These are phyloP conservation scores for Massarina eburnea DNA, from an alignment of 2,329 filamentous ascomycete genomes.

Conservation along the genomic window DNA sequence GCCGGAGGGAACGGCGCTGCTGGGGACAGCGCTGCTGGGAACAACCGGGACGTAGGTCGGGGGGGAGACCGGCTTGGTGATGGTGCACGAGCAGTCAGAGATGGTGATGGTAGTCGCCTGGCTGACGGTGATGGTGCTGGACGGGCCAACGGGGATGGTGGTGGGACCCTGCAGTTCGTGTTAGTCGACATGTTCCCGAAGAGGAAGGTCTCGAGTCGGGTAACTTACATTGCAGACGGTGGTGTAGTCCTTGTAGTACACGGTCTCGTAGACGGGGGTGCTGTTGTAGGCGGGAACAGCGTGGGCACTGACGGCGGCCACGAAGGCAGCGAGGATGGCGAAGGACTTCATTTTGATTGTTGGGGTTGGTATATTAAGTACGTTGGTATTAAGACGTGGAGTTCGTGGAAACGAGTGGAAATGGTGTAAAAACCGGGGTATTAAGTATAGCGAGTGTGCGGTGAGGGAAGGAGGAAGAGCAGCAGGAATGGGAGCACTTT, in stretches of 20 bases:
- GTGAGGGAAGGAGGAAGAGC: conserved; percentile 26
- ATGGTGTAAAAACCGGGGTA: conserved; percentile 41
- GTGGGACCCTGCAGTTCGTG: conserved; percentile 28
- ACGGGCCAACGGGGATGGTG: conserved; percentile 24
- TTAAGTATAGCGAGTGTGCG: conserved; percentile 43
- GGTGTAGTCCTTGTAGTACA: conserved; percentile 25
- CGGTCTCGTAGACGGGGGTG: conserved; percentile 29
- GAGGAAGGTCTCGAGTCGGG: not conserved
- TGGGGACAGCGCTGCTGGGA: conserved; percentile 1
- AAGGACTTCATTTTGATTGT: conserved; percentile 45
- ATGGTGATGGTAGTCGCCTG: conserved; percentile 35
- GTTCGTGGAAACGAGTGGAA: conserved; percentile 44
- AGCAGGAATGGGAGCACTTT: conserved; percentile 28
- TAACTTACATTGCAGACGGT: conserved; percentile 21
- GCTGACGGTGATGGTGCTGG: conserved; percentile 37
- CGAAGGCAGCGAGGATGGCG: conserved; percentile 35
- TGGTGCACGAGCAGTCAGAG: conserved; percentile 29
- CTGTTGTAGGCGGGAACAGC: conserved; percentile 20
- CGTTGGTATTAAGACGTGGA: conserved; percentile 38
- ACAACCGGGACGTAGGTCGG: conserved; percentile 10
- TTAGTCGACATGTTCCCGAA: conserved; percentile 18
- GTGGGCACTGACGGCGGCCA: conserved; percentile 25
- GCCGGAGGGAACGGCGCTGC: conserved; percentile 1
- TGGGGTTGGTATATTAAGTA: conserved; percentile 32
- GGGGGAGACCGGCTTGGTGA: conserved; percentile 19